Evolutionary conservation across 257 asterid genomes (phyloP).

Genomic region (Anisodus acutangulus): DNA sequence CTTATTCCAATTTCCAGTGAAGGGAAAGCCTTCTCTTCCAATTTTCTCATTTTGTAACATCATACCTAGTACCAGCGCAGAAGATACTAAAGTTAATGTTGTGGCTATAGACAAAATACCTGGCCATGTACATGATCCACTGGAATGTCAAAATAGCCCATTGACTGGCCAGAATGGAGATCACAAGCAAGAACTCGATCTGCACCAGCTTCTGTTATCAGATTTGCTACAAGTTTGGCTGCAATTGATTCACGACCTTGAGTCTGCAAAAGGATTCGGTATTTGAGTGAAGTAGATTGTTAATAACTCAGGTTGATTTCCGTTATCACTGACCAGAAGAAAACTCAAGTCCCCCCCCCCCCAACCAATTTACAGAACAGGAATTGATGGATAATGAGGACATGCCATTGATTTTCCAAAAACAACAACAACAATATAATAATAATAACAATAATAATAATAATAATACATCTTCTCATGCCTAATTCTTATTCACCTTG

Average conservation of each 20-base stretch:
- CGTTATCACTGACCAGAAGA: not conserved
- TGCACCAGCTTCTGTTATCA: slow-evolving; percentile 88
- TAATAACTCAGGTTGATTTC: slow-evolving; percentile 10
- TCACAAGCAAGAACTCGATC: slow-evolving; percentile 96
- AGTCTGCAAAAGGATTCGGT: slow-evolving; percentile 53
- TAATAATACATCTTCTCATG: not conserved
- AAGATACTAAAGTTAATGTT: not conserved
- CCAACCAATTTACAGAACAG: not conserved
- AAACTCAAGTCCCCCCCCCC: slow-evolving; percentile 4
- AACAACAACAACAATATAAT: not conserved
- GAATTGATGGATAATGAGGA: not conserved
- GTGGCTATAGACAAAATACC: slow-evolving; percentile 44
- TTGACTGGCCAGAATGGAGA: slow-evolving; percentile 92
- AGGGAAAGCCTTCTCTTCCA: slow-evolving; percentile 23
- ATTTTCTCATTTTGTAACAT: slow-evolving; percentile 3
- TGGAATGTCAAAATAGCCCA: slow-evolving; percentile 93
- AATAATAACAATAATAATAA: not conserved
- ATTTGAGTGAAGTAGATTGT: slow-evolving; percentile 17
- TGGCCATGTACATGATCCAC: slow-evolving; percentile 92
- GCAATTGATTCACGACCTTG: slow-evolving; percentile 96
- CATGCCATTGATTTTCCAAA: not conserved
- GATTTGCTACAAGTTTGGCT: slow-evolving; percentile 85
- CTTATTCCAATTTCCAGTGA: not conserved
- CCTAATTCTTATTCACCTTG: slow-evolving; percentile 17
- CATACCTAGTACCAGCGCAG: not conserved